A percentile compares a stretch with the other conserved stretches of the same genome.
phyloP scores from a whole-genome alignment of 2,329 filamentous ascomycete species.

The Parastagonospora nodorum region DNA sequence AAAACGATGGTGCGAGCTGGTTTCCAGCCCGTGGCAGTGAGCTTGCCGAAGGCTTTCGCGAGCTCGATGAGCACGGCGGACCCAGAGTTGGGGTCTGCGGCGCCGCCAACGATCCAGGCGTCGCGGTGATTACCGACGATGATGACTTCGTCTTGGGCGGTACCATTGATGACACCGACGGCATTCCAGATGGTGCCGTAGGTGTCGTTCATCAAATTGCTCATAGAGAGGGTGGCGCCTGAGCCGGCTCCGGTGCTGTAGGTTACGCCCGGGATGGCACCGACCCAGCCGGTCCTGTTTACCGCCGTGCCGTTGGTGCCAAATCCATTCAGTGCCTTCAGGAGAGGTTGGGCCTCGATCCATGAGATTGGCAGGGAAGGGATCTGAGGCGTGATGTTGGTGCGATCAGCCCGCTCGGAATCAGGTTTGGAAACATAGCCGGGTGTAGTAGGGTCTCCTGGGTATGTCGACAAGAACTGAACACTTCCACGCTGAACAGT shows the following conservation, averaged over 20 bases:
- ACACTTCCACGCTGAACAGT: slow-evolving; percentile 54
- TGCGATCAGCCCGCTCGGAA: slow-evolving; percentile 70
- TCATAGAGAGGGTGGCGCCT: slow-evolving; percentile 53
- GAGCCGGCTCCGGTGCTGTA: slow-evolving; percentile 53
- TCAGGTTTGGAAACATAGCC: slow-evolving; percentile 84
- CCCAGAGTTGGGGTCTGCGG: slow-evolving; percentile 59
- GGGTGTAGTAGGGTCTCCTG: slow-evolving; percentile 47
- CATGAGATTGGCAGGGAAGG: slow-evolving; percentile 89
- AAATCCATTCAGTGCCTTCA: slow-evolving; percentile 81
- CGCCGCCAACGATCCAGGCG: slow-evolving; percentile 60
- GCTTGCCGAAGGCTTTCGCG: slow-evolving; percentile 55
- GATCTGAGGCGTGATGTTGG: slow-evolving; percentile 71
- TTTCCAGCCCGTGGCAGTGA: slow-evolving; percentile 57
- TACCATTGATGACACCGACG: slow-evolving; percentile 71
- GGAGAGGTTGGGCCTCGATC: slow-evolving; percentile 75
- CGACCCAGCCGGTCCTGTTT: slow-evolving; percentile 47
- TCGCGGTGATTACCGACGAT: slow-evolving; percentile 60
- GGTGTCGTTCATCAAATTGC: slow-evolving; percentile 79
- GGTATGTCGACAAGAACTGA: slow-evolving; percentile 66
- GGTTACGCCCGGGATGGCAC: slow-evolving; percentile 41
- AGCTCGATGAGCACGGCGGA: slow-evolving; percentile 57
- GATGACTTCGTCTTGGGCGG: slow-evolving; percentile 61
- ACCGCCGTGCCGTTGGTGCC: slow-evolving; percentile 62
- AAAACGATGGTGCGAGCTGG: slow-evolving; percentile 57
- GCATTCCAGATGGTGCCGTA: slow-evolving; percentile 82